A percentile compares a stretch with the other conserved stretches of the same genome.
Evolutionary conservation across 1,139 yeast species (phyloP).

Genomic region (Candida pseudoviswanathii): DNA sequence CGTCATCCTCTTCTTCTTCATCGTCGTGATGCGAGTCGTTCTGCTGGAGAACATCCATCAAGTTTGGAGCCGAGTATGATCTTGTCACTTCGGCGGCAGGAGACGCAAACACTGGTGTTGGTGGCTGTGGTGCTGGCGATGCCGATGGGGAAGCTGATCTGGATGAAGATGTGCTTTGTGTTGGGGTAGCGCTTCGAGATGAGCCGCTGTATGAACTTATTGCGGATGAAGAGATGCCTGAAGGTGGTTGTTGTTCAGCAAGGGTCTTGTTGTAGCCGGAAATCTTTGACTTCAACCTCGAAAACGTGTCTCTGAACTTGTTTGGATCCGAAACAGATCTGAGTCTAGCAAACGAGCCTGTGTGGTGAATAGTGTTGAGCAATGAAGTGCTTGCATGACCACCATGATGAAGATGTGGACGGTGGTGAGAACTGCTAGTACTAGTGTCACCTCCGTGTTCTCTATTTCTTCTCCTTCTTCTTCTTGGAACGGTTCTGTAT

Average conservation of each 20-base stretch:
- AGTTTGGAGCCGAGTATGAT: slow-evolving; percentile 4
- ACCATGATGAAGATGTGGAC: not conserved
- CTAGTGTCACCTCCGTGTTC: slow-evolving; percentile 6
- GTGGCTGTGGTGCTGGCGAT: not conserved
- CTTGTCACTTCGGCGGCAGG: not conserved
- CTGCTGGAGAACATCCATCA: not conserved
- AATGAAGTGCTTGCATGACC: not conserved
- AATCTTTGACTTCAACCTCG: slow-evolving; percentile 23
- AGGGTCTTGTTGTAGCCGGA: not conserved
- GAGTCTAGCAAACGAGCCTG: slow-evolving; percentile 7
- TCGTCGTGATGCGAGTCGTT: slow-evolving; percentile 34
- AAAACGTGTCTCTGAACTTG: slow-evolving; percentile 23
- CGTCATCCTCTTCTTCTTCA: slow-evolving; percentile 23
- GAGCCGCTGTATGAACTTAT: not conserved
- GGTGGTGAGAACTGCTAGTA: slow-evolving; percentile 4
- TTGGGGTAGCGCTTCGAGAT: not conserved
- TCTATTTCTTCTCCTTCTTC: slow-evolving; percentile 44
- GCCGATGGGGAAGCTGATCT: not conserved
- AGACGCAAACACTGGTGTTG: not conserved
- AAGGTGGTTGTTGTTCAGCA: not conserved
- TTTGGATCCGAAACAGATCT: slow-evolving; percentile 19
- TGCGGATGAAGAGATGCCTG: not conserved
- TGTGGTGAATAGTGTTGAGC: slow-evolving; percentile 1
- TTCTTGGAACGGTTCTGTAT: slow-evolving; percentile 73
- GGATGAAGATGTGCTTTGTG: not conserved